Evolutionary conservation across 345 rosid genomes (phyloP).

Genomic region (Ricinus communis): DNA sequence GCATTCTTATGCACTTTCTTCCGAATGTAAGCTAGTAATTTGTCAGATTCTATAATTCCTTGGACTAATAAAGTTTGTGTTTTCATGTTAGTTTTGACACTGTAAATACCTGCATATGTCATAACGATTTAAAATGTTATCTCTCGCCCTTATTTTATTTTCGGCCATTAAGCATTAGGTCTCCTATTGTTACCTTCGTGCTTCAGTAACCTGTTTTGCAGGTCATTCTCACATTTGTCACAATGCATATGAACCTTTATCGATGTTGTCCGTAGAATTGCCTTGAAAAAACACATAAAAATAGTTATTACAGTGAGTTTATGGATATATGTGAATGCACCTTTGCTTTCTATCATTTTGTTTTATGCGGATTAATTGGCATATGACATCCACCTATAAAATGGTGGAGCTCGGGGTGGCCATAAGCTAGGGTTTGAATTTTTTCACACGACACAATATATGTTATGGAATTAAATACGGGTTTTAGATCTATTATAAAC

Average conservation of each 20-base stretch:
- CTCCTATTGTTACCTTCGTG: constrained; percentile 49
- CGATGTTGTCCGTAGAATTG: constrained; percentile 41
- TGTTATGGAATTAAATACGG: too few species aligned
- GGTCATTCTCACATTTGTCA: constrained; percentile 63
- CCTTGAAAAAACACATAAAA: constrained; percentile 28
- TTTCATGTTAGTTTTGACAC: constrained; percentile 61
- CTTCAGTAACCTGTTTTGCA: constrained; percentile 48
- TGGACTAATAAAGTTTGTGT: constrained; percentile 65
- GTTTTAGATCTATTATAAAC: too few species aligned
- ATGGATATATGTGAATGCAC: too few species aligned
- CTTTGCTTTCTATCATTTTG: too few species aligned
- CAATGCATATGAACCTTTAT: constrained; percentile 78
- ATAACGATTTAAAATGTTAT: neutral
- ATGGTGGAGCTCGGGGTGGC: too few species aligned
- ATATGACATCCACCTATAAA: too few species aligned
- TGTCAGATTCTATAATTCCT: constrained; percentile 61
- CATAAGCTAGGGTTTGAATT: too few species aligned
- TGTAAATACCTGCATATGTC: constrained; percentile 49
- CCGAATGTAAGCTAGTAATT: constrained; percentile 47
- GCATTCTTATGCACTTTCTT: constrained; percentile 68
- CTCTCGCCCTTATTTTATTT: too few species aligned
- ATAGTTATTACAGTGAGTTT: neutral
- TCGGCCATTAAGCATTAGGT: too few species aligned
- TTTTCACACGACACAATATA: too few species aligned
- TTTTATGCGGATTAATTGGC: too few species aligned